These are phyloP conservation scores for Neurospora sp. DNA, from an alignment of 495 filamentous ascomycete genomes.

Conservation along the genomic window DNA sequence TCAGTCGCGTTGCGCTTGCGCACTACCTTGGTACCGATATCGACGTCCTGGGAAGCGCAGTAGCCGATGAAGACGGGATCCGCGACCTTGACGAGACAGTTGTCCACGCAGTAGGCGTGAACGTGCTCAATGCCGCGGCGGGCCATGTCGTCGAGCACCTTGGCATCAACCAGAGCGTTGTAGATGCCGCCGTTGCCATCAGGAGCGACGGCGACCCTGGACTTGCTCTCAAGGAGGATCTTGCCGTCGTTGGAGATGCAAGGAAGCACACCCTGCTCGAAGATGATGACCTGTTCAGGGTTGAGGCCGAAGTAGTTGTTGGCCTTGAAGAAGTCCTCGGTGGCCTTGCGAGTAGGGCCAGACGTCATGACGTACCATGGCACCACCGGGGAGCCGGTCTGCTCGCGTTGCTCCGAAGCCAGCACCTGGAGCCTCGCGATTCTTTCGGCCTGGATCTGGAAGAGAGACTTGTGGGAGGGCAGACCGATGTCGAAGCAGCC, in stretches of 20 bases:
- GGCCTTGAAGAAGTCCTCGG: constrained; percentile 85
- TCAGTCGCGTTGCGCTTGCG: constrained; percentile 96
- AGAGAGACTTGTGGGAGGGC: constrained; percentile 84
- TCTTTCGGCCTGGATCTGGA: constrained; percentile 93
- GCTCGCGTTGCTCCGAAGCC: constrained; percentile 47
- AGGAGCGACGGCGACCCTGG: constrained; percentile 90
- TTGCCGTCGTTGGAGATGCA: constrained; percentile 98
- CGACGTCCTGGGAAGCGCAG: constrained; percentile 75
- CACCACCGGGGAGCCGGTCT: constrained; percentile 47
- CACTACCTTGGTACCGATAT: constrained; percentile 97
- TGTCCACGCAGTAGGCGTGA: constrained; percentile 97
- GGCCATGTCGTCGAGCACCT: constrained; percentile 80
- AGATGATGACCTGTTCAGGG: constrained; percentile 79
- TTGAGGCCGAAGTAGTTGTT: constrained; percentile 83
- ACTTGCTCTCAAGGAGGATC: constrained; percentile 86
- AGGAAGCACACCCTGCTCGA: constrained; percentile 93
- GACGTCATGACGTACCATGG: constrained; percentile 99
- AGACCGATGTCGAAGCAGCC: constrained; percentile 94
- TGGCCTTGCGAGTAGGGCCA: constrained; percentile 86
- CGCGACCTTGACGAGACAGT: constrained; percentile 95
- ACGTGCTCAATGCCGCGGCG: constrained; percentile 88
- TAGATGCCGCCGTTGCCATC: constrained; percentile 98
- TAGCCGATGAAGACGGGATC: constrained; percentile 96
- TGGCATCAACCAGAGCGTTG: constrained; percentile 73
- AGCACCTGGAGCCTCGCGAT: constrained; percentile 80